Evolutionary conservation across 1,139 yeast species (phyloP), one percentile per base, ranked within the genome.

Genomic region (Candida labiduridarum): DNA sequence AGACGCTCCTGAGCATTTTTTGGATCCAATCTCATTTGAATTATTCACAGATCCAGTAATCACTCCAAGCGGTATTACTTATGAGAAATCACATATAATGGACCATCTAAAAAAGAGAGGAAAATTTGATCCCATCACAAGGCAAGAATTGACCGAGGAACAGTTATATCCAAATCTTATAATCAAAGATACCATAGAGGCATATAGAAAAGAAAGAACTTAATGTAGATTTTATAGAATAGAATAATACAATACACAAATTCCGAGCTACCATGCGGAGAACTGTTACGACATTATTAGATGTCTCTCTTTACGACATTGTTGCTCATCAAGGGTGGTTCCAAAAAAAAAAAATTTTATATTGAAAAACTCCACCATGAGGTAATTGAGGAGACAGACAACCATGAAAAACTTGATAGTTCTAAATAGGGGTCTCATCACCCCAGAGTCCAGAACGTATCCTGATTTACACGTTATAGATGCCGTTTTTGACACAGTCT

Each of bases 401-500:
- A 18, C 35, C 45, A 84, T 84, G 89, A 79, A 82, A 60, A 84
- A 84, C 67, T 69, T 84, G 57, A 72, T 81, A 18, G 76, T 82
- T 36, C 74, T 84, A 51, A 84, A 84, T 60, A 73, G 78, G 56
- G 88, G 88, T n/a, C 66, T 64, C 36, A 68, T 83, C 25, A 59
- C 61, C 42, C 84, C 84, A 4, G 70, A 69, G 38, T 72, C 84
- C 1, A 64, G 71, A 48, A 80, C 83, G 8, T 78, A 72, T 50
- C 95, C 94, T 1, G 94, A 85, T 57, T 71, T 84, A 54, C 75
- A 74, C n/a, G 72, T 84, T 7, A 66, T 74, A 2, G 80, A 78
- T 44, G 76, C 94, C 2, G 80, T 78, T n/a, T 89, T 89, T 59
- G 96, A 90, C 64, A 78, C 89, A 0, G 82, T 87, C 27, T 78